Conservation (phyloP, 495 filamentous ascomycete genomes). For the Lasiosphaeria miniovina region DNA sequence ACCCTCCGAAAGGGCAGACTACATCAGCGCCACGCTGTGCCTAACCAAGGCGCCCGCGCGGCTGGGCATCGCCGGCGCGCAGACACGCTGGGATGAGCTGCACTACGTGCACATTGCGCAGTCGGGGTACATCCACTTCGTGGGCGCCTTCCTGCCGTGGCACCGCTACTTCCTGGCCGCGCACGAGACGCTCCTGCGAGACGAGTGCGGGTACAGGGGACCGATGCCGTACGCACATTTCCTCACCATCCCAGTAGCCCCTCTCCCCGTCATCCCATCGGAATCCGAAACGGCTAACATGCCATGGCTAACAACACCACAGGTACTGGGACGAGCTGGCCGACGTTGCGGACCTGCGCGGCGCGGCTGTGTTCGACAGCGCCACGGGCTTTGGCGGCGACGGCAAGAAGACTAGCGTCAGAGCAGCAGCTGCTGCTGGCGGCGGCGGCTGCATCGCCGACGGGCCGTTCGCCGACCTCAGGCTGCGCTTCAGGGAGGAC, state of each 20-base stretch:
- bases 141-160: conserved; percentile 46
- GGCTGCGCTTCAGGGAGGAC: conserved; percentile 36
- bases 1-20: conserved; percentile 33
- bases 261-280: too few species aligned
- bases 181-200: conserved; percentile 43
- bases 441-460: conserved; percentile 34
- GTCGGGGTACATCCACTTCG: conserved; percentile 31
- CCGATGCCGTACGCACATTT: conserved; percentile 45
- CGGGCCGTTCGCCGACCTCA: conserved; percentile 42
- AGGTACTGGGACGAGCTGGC: conserved; percentile 47
- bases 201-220: conserved; percentile 45
- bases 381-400: conserved; percentile 44
- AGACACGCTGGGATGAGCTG: conserved; percentile 45
- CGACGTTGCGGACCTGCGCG: conserved; percentile 38
- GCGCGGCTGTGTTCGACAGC: conserved; percentile 32
- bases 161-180: conserved; percentile 48
- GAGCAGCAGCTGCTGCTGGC: background rate
- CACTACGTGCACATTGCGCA: conserved; percentile 36
- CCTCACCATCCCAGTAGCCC: too few species aligned
- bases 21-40: conserved; percentile 47
- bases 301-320: background rate
- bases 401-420: conserved; percentile 15
- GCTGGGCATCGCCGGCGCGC: conserved; percentile 29
- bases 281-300: too few species aligned
- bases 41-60: conserved; percentile 37